These are phyloP conservation scores for Trichaptum fuscoviolaceum DNA, from an alignment of 768 basidiomycete species.

Conservation along the genomic window DNA sequence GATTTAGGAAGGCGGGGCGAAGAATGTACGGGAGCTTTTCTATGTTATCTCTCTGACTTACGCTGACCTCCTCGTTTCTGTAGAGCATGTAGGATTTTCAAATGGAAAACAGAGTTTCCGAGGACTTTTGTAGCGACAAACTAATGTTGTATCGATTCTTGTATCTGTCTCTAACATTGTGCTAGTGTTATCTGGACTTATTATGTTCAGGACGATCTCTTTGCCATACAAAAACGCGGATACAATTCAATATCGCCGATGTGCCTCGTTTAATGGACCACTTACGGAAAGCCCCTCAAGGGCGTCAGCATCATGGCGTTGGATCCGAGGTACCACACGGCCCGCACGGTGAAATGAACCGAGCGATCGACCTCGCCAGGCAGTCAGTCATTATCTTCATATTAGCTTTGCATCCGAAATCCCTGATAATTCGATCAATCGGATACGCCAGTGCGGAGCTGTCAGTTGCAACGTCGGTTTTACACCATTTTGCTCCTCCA, in stretches of 20 bases:
- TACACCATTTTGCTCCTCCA: neutral
- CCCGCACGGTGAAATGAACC: neutral
- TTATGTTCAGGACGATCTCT: neutral
- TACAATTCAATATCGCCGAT: slow-evolving; percentile 1
- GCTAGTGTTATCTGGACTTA: neutral
- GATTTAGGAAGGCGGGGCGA: neutral
- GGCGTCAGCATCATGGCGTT: slow-evolving; percentile 19
- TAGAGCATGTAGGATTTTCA: neutral
- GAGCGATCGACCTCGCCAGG: neutral
- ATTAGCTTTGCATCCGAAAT: too few species aligned
- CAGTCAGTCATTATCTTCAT: too few species aligned
- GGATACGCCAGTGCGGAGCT: neutral
- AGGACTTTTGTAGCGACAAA: neutral
- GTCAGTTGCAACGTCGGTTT: neutral
- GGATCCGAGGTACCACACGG: neutral
- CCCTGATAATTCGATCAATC: too few species aligned
- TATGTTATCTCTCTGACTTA: neutral
- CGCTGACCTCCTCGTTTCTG: neutral
- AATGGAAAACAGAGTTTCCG: neutral
- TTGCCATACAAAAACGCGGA: neutral
- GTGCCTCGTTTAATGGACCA: slow-evolving; percentile 44
- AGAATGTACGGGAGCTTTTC: neutral
- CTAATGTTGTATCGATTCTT: neutral
- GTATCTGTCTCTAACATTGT: neutral
- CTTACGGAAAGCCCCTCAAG: slow-evolving; percentile 64